These are phyloP conservation scores for Hyaloperonospora arabidopsidis DNA, from an alignment of 352 stramenopile genomes.

Conservation along the genomic window DNA sequence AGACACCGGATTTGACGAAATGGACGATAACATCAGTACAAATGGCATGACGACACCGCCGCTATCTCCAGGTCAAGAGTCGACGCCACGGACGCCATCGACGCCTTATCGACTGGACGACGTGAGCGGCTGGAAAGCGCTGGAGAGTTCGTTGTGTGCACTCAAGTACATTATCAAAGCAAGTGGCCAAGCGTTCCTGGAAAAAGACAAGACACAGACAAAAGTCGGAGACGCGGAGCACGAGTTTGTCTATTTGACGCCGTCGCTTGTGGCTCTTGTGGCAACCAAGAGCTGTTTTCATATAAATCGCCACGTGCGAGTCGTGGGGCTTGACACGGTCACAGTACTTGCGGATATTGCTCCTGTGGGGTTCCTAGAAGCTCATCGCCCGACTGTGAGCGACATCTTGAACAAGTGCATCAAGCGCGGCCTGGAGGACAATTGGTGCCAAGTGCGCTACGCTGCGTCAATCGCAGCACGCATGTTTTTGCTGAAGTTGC, in stretches of 20 bases:
- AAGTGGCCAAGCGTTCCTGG: slow-evolving; percentile 63
- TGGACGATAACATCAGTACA: slow-evolving; percentile 76
- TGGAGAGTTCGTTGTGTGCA: slow-evolving; percentile 89
- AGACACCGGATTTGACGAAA: slow-evolving; percentile 61
- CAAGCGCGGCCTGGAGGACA: slow-evolving; percentile 87
- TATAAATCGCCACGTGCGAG: slow-evolving; percentile 93
- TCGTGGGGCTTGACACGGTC: slow-evolving; percentile 81
- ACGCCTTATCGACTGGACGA: slow-evolving; percentile 89
- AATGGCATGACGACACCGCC: slow-evolving; percentile 71
- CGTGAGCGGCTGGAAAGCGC: slow-evolving; percentile 93
- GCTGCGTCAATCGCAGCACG: slow-evolving; percentile 88
- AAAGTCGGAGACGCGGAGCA: slow-evolving; percentile 4
- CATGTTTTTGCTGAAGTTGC: slow-evolving; percentile 80
- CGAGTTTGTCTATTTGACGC: slow-evolving; percentile 54
- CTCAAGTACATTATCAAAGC: slow-evolving; percentile 82
- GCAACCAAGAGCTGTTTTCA: slow-evolving; percentile 82
- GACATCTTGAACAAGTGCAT: slow-evolving; percentile 58
- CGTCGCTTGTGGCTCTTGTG: slow-evolving; percentile 58
- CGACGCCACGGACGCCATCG: slow-evolving; percentile 60
- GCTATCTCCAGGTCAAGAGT: slow-evolving; percentile 45
- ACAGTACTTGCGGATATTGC: slow-evolving; percentile 48
- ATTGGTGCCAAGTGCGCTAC: slow-evolving; percentile 96
- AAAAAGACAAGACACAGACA: slow-evolving; percentile 10
- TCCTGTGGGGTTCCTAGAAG: slow-evolving; percentile 40
- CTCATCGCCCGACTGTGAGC: slow-evolving; percentile 30